Conservation (phyloP, 2,329 filamentous ascomycete genomes). For the Lasiodiplodia sp. region DNA sequence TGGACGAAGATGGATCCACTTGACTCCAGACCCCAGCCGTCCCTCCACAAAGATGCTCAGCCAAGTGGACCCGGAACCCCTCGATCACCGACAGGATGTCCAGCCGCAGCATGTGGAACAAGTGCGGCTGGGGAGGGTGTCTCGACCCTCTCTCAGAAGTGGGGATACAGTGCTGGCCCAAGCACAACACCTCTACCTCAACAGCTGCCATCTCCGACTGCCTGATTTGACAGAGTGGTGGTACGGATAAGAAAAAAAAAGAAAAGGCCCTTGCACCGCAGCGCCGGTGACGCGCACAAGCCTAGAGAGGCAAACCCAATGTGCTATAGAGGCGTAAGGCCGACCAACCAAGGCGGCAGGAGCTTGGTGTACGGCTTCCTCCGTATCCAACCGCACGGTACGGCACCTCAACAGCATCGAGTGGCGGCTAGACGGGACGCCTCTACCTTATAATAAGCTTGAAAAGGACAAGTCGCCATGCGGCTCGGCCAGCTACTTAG, state of each 20-base stretch:
- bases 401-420: constrained; percentile 14
- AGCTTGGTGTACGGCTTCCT: not conserved
- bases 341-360: not conserved
- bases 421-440: not conserved
- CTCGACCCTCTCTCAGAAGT: not conserved
- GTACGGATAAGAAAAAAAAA: not conserved
- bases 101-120: not conserved
- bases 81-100: constrained; percentile 2
- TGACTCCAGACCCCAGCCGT: not conserved
- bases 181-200: constrained; percentile 14
- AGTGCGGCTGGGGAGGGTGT: constrained; percentile 13
- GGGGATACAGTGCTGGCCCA: not conserved
- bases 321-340: not conserved
- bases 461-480: not conserved
- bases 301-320: not conserved
- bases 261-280: not conserved
- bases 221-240: not conserved
- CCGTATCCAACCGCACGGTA: not conserved
- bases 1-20: not conserved
- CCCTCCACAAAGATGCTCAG: constrained; percentile 13
- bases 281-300: constrained; percentile 13
- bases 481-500: constrained; percentile 9
- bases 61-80: not conserved
- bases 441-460: not conserved
- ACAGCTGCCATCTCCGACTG: constrained; percentile 3